phyloP scores from a whole-genome alignment of 208 protist species.

The Ichthyophonus hoferi region DNA sequence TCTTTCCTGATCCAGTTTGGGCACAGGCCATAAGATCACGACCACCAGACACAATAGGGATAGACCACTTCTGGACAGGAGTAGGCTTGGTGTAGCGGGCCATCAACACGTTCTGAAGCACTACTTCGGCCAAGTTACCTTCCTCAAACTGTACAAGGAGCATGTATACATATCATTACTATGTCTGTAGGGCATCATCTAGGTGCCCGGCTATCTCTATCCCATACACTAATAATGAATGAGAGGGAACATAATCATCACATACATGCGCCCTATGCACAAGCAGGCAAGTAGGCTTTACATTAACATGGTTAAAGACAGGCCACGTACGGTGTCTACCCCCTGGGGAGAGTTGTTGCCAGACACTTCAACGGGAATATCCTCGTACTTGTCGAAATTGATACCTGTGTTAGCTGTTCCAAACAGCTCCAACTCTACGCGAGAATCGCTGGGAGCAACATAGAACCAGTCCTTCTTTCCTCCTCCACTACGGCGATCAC shows the following conservation, averaged over 20 bases:
- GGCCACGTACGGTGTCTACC: slow-evolving; percentile 23
- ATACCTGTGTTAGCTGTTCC: slow-evolving; percentile 57
- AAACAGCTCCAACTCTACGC: slow-evolving; percentile 38
- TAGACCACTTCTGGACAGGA: slow-evolving; percentile 94
- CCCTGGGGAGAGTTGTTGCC: slow-evolving; percentile 61
- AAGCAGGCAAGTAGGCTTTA: no score
- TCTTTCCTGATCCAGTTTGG: slow-evolving; percentile 98
- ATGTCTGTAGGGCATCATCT: no score
- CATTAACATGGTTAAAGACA: no score
- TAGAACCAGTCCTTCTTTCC: background rate
- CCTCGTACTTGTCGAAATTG: slow-evolving; percentile 84
- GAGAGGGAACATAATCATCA: no score
- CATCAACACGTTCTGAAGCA: slow-evolving; percentile 85
- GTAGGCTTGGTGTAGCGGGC: slow-evolving; percentile 92
- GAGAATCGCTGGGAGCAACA: background rate
- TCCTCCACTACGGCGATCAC: background rate
- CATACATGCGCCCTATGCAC: no score
- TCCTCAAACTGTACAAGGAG: slow-evolving; percentile 65
- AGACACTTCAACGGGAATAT: slow-evolving; percentile 76
- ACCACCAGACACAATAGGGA: slow-evolving; percentile 82
- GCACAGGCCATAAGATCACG: slow-evolving; percentile 96
- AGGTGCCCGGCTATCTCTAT: no score
- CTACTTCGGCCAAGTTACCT: slow-evolving; percentile 73
- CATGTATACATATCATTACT: no score
- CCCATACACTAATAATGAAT: no score